Conservation (phyloP, 1,284 basidiomycete species). For the Exsudoporus floridanus region DNA sequence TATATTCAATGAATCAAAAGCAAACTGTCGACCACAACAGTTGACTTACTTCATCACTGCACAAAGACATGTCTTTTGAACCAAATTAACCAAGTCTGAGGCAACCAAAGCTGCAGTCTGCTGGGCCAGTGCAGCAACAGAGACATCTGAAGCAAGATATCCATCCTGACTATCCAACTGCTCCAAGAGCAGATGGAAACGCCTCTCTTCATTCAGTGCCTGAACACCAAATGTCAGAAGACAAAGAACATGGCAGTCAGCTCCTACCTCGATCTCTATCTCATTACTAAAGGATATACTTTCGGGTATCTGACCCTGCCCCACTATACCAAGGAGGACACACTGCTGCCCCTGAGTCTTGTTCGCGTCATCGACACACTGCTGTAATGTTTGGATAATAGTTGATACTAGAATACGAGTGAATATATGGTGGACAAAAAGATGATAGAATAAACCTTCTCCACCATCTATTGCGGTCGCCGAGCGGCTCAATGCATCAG, state of each 20-base stretch:
- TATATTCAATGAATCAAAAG: background rate
- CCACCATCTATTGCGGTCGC: slow-evolving; percentile 67
- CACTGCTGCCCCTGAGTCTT: slow-evolving; percentile 64
- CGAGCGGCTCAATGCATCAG: slow-evolving; percentile 81
- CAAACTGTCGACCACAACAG: background rate
- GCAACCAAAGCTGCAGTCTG: slow-evolving; percentile 94
- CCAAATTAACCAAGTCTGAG: slow-evolving; percentile 76
- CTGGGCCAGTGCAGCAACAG: slow-evolving; percentile 68
- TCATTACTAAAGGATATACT: slow-evolving; percentile 89
- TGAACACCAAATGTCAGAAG: slow-evolving; percentile 33
- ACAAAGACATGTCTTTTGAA: slow-evolving; percentile 59
- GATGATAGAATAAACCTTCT: slow-evolving; percentile 41
- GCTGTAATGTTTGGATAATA: slow-evolving; percentile 61
- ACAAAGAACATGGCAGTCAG: background rate
- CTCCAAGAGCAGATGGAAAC: slow-evolving; percentile 43
- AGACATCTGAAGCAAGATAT: slow-evolving; percentile 76
- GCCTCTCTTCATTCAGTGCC: slow-evolving; percentile 80
- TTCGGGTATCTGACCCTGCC: slow-evolving; percentile 65
- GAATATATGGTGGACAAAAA: background rate
- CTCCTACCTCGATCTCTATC: slow-evolving; percentile 67
- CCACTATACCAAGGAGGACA: slow-evolving; percentile 74
- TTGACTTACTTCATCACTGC: slow-evolving; percentile 53
- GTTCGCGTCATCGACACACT: slow-evolving; percentile 57
- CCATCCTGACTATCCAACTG: slow-evolving; percentile 14
- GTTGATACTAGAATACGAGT: slow-evolving; percentile 47